These are phyloP conservation scores for Breynia disticha DNA, from an alignment of 441 rosid genomes.

Conservation along the genomic window DNA sequence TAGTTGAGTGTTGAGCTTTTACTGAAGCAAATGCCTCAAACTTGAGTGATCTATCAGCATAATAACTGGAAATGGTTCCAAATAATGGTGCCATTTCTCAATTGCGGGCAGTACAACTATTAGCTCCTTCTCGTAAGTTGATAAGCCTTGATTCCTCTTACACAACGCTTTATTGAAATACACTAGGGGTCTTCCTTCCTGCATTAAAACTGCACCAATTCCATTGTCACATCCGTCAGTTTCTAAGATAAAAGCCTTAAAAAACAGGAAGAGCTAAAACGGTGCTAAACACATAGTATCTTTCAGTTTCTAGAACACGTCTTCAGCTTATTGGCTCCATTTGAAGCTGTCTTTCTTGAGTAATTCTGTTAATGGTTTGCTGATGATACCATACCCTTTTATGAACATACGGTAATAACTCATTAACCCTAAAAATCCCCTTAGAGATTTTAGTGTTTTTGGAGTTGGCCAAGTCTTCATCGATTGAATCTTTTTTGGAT, in stretches of 20 bases:
- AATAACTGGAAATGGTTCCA: background rate
- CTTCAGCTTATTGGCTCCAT: background rate
- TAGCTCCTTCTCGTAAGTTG: background rate
- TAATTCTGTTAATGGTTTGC: background rate
- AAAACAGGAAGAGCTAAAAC: background rate
- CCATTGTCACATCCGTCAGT: background rate
- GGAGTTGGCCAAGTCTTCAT: background rate
- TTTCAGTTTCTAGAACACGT: background rate
- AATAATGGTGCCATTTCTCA: conserved; percentile 1
- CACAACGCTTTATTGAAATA: background rate
- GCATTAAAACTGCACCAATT: background rate
- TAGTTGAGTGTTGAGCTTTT: background rate
- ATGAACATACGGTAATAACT: background rate
- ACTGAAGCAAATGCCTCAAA: background rate
- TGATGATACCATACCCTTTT: background rate
- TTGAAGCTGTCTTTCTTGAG: background rate
- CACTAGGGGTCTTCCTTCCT: background rate
- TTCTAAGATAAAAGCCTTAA: background rate
- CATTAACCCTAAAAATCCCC: background rate
- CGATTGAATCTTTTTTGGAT: background rate
- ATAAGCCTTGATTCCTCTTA: background rate
- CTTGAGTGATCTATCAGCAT: background rate
- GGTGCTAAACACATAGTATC: background rate
- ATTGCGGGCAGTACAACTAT: background rate
- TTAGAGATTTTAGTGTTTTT: background rate